Evolutionary conservation across 2,329 filamentous ascomycete species (phyloP), one percentile per base, ranked within the genome.

Genomic region (Hymenoscyphus repandus): DNA sequence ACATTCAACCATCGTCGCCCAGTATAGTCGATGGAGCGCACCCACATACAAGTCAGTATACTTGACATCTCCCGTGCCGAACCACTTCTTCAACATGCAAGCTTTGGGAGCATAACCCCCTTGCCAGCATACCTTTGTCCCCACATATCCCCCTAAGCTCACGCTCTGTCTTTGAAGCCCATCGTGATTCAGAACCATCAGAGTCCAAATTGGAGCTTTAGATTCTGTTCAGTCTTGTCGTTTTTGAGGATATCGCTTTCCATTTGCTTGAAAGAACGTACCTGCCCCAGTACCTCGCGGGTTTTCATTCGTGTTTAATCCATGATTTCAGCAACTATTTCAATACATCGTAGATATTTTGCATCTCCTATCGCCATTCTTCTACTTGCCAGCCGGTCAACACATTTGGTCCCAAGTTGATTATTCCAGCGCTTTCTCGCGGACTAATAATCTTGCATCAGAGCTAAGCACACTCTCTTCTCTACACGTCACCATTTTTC

Each of bases 101-200:
- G 57, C 54, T 39, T 55, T 58, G 5, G 57, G 45, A 2, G 34
- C 45, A 20, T 17, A 17, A 5, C 53, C 56, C 2, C 50, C 53
- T n/a, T n/a, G n/a, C n/a, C 3, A 48, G 50, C 57, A 56, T 58
- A 11, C 43, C 53, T 22, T 53, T 49, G 6, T 53, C 33, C 1
- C 1, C 1, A 42, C 52, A 58, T 4, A 59, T 58, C 7, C 55
- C 51, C 0, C 2, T 6, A 13, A 62, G 30, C 17, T 62, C 47
- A 2, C 48, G 37, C 31, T 54, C 41, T 2, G 43, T 53, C 30
- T 38, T 52, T 5, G 27, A 39, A 1, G 59, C 58, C 60, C 60
- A 62, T 9, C 54, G 58, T 0, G 58, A 61, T 10, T 55, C 34
- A 12, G 53, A 54, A 53, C 54, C 57, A 31, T 59, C 39, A 32